Percentiles rank a stretch among this genome's conserved stretches.
phyloP scores from a whole-genome alignment of 73 alveolate species.

The Chromera velia region DNA sequence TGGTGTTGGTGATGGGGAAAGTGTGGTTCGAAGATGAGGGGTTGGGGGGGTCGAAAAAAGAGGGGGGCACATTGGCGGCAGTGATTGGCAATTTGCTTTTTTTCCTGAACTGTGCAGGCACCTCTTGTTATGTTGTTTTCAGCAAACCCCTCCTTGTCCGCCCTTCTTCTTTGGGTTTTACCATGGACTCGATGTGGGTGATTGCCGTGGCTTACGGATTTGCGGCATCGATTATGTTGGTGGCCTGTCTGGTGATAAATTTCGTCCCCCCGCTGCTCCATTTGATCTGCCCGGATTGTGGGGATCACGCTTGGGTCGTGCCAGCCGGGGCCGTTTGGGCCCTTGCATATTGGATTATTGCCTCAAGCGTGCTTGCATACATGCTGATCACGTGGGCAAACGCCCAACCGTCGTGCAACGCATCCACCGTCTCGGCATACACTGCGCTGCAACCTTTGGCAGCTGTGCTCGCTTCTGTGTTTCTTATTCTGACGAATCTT shows the following conservation, averaged over 20 bases:
- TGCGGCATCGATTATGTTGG: neutral
- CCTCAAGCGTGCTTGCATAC: neutral
- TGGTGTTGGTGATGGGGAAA: neutral
- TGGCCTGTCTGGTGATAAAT: neutral
- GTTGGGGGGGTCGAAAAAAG: neutral
- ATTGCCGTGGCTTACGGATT: neutral
- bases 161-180: neutral
- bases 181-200: neutral
- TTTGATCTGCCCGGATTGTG: neutral
- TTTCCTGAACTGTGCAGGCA: neutral
- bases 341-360: neutral
- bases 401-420: neutral
- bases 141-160: neutral
- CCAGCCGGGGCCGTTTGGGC: neutral
- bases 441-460: neutral
- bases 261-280: neutral
- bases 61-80: neutral
- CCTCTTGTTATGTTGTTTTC: neutral
- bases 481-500: neutral
- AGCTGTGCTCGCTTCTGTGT: neutral
- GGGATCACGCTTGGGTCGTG: neutral
- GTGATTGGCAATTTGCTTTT: neutral
- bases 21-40: too few relatives aligned
- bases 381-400: neutral
- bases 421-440: neutral